Percentiles rank a stretch among this genome's conserved stretches.
Conservation (phyloP, 1,139 yeast species). For the Nakaseomyces sp. region DNA sequence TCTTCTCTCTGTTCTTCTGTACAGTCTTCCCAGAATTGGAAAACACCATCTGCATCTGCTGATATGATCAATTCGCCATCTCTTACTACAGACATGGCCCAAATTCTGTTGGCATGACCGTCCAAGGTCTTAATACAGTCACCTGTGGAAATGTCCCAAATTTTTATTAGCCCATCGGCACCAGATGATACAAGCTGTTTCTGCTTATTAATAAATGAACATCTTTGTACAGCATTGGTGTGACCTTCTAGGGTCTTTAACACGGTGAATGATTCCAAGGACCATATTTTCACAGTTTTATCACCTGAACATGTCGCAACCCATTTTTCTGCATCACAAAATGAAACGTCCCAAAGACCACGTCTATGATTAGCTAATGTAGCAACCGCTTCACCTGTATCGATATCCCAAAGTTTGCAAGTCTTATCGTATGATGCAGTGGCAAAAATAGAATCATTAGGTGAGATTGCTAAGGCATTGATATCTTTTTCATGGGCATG, state of each 20-base stretch:
- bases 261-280: constrained; percentile 65
- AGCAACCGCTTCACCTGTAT: constrained; percentile 76
- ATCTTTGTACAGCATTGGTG: constrained; percentile 83
- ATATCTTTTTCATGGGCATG: constrained; percentile 96
- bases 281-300: constrained; percentile 85
- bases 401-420: constrained; percentile 80
- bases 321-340: constrained; percentile 69
- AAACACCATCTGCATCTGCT: constrained; percentile 93
- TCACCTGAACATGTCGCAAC: constrained; percentile 83
- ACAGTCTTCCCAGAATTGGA: constrained; percentile 81
- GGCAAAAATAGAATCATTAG: constrained; percentile 80
- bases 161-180: constrained; percentile 86
- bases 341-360: constrained; percentile 87
- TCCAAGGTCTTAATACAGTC: constrained; percentile 79
- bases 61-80: constrained; percentile 66
- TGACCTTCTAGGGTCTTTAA: constrained; percentile 87
- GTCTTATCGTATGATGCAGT: constrained; percentile 95
- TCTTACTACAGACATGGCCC: constrained; percentile 67
- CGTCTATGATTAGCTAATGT: constrained; percentile 83
- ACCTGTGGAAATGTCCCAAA: constrained; percentile 76
- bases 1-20: constrained; percentile 60
- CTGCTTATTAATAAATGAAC: constrained; percentile 56
- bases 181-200: constrained; percentile 75
- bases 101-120: constrained; percentile 86
- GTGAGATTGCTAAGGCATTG: constrained; percentile 77